Percentiles rank a stretch among this genome's conserved stretches.
Evolutionary conservation across 2,329 filamentous ascomycete genomes (phyloP).

Genomic region (Xylogone sp.): DNA sequence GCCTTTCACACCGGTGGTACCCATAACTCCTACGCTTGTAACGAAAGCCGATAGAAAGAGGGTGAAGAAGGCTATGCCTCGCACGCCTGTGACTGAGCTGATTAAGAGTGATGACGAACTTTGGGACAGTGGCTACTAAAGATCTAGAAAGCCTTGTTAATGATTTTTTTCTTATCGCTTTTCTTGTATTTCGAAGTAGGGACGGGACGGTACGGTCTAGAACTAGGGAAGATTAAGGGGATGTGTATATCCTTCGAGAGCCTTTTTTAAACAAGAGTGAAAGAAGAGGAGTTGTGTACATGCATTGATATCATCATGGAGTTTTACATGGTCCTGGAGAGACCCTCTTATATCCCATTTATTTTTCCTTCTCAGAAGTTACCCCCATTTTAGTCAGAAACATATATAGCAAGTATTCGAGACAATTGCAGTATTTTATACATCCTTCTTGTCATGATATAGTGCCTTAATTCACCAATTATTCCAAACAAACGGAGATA

Average conservation of each 20-base stretch:
- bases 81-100: constrained; percentile 60
- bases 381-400: too few relatives aligned
- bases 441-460: not conserved
- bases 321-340: not conserved
- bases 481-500: constrained; percentile 80
- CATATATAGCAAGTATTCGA: too few relatives aligned
- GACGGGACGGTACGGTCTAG: too few relatives aligned
- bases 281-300: not conserved
- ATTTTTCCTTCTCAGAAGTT: not conserved
- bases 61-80: constrained; percentile 60
- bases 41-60: constrained; percentile 68
- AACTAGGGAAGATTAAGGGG: too few relatives aligned
- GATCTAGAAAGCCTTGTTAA: not conserved
- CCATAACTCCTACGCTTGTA: constrained; percentile 72
- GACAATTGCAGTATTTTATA: too few relatives aligned
- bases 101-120: constrained; percentile 59
- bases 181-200: not conserved
- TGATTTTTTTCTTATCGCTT: constrained; percentile 1
- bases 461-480: constrained; percentile 55
- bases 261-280: not conserved
- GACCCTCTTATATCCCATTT: not conserved
- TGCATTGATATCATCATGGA: not conserved
- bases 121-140: constrained; percentile 43
- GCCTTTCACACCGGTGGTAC: constrained; percentile 71
- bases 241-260: not conserved